Percentiles rank a stretch among this genome's conserved stretches.
phyloP scores from a whole-genome alignment of 2,329 filamentous ascomycete species.

The Ceratocystiopsis sp. region DNA sequence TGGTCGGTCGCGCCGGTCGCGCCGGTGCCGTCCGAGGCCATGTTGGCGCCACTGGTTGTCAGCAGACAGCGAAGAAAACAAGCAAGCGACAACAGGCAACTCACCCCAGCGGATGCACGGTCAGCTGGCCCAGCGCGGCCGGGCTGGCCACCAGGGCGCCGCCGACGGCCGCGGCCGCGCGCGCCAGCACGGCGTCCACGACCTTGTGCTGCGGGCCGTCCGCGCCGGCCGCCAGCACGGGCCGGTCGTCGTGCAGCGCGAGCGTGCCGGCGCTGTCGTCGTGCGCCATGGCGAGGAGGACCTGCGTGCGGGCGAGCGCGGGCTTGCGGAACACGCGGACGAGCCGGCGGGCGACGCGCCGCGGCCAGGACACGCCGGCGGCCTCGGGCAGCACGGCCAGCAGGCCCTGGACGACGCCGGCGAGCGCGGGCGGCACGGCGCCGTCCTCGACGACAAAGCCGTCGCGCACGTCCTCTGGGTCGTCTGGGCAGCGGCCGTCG shows the following conservation, averaged over 20 bases:
- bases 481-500: slow-evolving; percentile 37
- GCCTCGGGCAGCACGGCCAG: slow-evolving; percentile 36
- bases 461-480: slow-evolving; percentile 35
- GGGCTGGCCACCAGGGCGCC: slow-evolving; percentile 43
- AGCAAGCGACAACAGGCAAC: slow-evolving; percentile 1
- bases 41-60: slow-evolving; percentile 32
- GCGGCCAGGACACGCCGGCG: slow-evolving; percentile 27
- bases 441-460: slow-evolving; percentile 50
- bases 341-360: slow-evolving; percentile 37
- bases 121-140: slow-evolving; percentile 37
- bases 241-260: slow-evolving; percentile 40
- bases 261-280: slow-evolving; percentile 46
- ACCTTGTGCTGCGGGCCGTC: slow-evolving; percentile 34
- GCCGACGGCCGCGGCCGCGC: slow-evolving; percentile 38
- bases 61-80: not conserved
- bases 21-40: slow-evolving; percentile 41
- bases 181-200: slow-evolving; percentile 32
- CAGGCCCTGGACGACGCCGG: slow-evolving; percentile 37
- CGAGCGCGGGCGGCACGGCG: slow-evolving; percentile 38
- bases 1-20: slow-evolving; percentile 43
- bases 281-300: slow-evolving; percentile 51
- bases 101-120: slow-evolving; percentile 49
- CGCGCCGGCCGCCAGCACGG: slow-evolving; percentile 40
- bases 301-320: slow-evolving; percentile 40
- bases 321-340: slow-evolving; percentile 40